These are phyloP conservation scores for Eimeria maxima DNA, from an alignment of 169 alveolate genomes.

Conservation along the genomic window DNA sequence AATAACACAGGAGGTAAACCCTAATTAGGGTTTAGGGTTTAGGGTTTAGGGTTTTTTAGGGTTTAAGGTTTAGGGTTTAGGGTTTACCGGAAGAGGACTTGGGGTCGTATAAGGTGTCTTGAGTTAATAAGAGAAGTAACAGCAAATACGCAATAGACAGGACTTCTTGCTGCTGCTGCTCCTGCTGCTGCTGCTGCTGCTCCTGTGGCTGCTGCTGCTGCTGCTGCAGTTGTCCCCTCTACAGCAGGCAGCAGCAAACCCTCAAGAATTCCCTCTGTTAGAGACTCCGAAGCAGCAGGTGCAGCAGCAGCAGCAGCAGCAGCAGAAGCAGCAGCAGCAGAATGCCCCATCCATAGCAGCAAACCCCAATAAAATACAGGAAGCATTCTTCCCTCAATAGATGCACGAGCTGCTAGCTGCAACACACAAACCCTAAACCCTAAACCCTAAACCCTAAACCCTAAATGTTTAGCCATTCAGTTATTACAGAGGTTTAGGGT, in stretches of 20 bases:
- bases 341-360: not conserved
- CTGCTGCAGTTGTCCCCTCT: no score
- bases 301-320: slow-evolving; percentile 3
- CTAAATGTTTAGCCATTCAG: no score
- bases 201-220: slow-evolving; percentile 1
- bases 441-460: not conserved
- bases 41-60: slow-evolving; percentile 72
- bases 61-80: slow-evolving; percentile 62
- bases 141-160: not conserved
- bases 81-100: slow-evolving; percentile 20
- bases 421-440: not conserved
- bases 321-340: slow-evolving; percentile 34
- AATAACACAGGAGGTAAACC: not conserved
- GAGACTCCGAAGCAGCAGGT: not conserved
- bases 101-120: not conserved
- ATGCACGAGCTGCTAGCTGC: not conserved
- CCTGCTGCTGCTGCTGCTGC: slow-evolving; percentile 15
- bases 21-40: slow-evolving; percentile 38
- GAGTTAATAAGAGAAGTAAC: not conserved
- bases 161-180: not conserved
- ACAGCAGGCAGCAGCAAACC: not conserved
- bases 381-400: not conserved
- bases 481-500: slow-evolving; percentile 46
- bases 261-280: not conserved
- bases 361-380: not conserved